Conservation (phyloP, 805 yeast genomes). For the Lipomyces japonicus region DNA sequence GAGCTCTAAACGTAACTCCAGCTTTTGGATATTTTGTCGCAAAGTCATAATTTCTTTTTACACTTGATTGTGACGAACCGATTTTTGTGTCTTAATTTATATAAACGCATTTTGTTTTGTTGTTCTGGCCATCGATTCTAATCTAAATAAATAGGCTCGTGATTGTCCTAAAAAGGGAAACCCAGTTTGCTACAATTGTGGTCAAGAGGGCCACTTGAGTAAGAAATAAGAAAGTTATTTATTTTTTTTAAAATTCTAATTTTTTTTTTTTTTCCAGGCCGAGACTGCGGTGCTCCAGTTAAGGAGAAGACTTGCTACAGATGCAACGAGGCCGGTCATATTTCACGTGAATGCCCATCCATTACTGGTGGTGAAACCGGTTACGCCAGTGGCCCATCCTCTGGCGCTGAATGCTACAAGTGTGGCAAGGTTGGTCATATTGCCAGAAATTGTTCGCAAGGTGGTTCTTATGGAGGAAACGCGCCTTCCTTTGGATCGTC, state of each 20-base stretch:
- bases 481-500: no score
- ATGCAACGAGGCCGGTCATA: slow-evolving; percentile 88
- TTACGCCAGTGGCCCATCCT: slow-evolving; percentile 17
- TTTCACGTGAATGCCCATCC: slow-evolving; percentile 74
- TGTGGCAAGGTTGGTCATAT: slow-evolving; percentile 90
- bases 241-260: neutral
- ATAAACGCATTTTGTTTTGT: no score
- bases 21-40: no score
- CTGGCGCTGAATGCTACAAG: slow-evolving; percentile 75
- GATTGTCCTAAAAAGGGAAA: slow-evolving; percentile 39
- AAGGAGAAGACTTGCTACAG: slow-evolving; percentile 86
- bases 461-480: slow-evolving; percentile 76
- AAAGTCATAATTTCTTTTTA: no score
- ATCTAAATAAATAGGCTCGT: slow-evolving; percentile 33
- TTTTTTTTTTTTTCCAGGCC: slow-evolving; percentile 55
- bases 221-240: slow-evolving; percentile 2
- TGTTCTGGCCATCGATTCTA: no score
- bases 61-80: no score
- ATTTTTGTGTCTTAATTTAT: no score
- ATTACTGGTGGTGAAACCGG: slow-evolving; percentile 57
- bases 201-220: slow-evolving; percentile 31
- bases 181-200: slow-evolving; percentile 42
- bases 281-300: slow-evolving; percentile 78
- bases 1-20: no score
- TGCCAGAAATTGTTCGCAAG: slow-evolving; percentile 70